Percentiles rank a stretch among this genome's conserved stretches.
Conservation (phyloP, 495 filamentous ascomycete genomes). For the Penicillium waksmanii region DNA sequence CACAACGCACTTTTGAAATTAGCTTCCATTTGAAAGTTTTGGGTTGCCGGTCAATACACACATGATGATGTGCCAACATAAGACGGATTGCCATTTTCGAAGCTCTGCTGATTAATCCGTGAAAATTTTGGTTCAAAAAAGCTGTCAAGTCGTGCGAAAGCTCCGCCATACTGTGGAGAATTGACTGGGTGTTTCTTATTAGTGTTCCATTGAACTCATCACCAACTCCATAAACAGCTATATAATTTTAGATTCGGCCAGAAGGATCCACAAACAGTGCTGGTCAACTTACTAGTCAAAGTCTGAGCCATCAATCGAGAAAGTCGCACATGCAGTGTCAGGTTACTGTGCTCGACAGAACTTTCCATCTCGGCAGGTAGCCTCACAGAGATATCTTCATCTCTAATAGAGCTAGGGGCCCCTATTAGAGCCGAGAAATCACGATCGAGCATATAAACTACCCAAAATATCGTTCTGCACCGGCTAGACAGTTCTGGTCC, state of each 20-base stretch:
- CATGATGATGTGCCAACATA: constrained; percentile 38
- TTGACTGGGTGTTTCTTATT: constrained; percentile 34
- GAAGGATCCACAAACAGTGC: neutral
- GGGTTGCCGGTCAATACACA: constrained; percentile 10
- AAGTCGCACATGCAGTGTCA: constrained; percentile 37
- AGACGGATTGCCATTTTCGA: constrained; percentile 38
- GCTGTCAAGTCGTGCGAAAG: constrained; percentile 32
- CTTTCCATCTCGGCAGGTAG: constrained; percentile 32
- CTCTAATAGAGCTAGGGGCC: constrained; percentile 39
- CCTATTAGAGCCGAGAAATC: constrained; percentile 43
- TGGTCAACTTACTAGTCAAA: constrained; percentile 27
- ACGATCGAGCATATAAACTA: constrained; percentile 43
- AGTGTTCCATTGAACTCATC: constrained; percentile 31
- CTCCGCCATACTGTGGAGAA: constrained; percentile 32
- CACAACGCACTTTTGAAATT: constrained; percentile 31
- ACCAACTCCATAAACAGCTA: constrained; percentile 36
- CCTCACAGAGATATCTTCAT: constrained; percentile 43
- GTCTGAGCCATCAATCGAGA: constrained; percentile 35
- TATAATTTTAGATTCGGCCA: neutral
- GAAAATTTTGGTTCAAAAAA: constrained; percentile 33
- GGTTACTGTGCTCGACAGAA: constrained; percentile 31
- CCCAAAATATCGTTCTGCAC: constrained; percentile 43
- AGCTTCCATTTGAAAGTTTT: neutral
- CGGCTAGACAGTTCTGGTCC: constrained; percentile 32
- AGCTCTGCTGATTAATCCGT: constrained; percentile 32